Base-by-base conservation (phyloP, 2,329 filamentous ascomycete genomes). In the Fusarium heterosporum region DNA sequence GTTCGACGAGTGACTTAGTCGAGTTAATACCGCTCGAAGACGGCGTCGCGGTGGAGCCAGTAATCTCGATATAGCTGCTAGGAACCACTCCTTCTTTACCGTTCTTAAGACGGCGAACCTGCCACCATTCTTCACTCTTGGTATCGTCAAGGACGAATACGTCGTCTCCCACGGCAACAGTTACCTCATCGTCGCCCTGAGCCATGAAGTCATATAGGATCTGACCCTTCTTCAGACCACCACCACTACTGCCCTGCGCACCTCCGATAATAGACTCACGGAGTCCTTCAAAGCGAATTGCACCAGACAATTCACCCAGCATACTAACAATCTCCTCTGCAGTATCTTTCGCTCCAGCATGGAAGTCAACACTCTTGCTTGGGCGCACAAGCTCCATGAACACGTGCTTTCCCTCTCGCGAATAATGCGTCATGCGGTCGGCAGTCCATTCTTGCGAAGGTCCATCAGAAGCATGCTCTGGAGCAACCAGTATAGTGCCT, bases 91-190 rank as follows among this genome's bases (percentile, higher is more conserved):
- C 96, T 80, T 97, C 93, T 75, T 93, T 96, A 71, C 93, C 93
- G 76, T 93, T 98, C 81, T 93, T 96, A 66, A 97, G 75, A 34
- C 94, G 88, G 61, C 92, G 88, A 34, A 99, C 93, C 83, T 96
- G 93, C 95, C 96, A 98, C 96, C 96, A 99, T 76, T 99, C 96
- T 60, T 97, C 93, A 65, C 94, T 97, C 79, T 94, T 96, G 32
- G 84, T 88, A 74, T 97, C 93, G 75, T 99, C 95, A 55, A 98
- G 78, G 53, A 99, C 83, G 41, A 97, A 82, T 39, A 99, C 95
- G 74, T 99, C 95, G 75, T 99, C 96, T 39, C 91, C 96, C 22
- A 91, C 86, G 26, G 87, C 89, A 45, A 99, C 96, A 0, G 93
- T 97, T 46, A 99, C 95, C 79, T 99, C 96, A 73, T 99, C 96